Percentiles rank a stretch among this genome's conserved stretches.
These are phyloP conservation scores for Corymbia citriodora DNA, from an alignment of 441 rosid species.

Conservation along the genomic window DNA sequence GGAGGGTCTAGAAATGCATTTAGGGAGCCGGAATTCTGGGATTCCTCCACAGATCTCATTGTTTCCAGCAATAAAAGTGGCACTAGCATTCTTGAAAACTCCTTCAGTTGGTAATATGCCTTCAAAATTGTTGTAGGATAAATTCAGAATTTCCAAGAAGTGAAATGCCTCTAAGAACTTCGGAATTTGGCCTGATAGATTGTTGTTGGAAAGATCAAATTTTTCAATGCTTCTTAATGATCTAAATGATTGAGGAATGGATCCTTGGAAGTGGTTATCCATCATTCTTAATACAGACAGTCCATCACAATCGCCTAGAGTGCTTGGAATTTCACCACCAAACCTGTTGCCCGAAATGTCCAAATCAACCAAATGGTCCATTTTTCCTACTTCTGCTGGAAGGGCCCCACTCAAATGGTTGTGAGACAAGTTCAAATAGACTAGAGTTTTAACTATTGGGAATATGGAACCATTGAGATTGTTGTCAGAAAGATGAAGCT, in stretches of 20 bases:
- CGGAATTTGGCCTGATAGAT: background rate
- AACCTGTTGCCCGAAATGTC: background rate
- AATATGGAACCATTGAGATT: background rate
- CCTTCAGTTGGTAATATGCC: background rate
- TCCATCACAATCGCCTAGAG: background rate
- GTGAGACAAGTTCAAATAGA: background rate
- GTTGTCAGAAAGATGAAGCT: background rate
- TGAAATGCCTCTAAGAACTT: accelerated
- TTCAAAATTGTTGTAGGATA: background rate
- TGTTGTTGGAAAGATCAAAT: background rate
- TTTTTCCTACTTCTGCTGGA: accelerated
- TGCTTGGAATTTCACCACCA: background rate
- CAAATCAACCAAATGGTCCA: accelerated
- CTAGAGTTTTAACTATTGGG: accelerated
- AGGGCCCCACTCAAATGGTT: background rate
- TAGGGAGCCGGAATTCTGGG: background rate
- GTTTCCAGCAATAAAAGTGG: background rate
- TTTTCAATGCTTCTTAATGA: background rate
- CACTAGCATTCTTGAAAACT: background rate
- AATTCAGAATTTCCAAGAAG: background rate
- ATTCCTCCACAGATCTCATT: background rate
- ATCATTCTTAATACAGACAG: accelerated
- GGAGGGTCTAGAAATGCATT: conserved; percentile 4
- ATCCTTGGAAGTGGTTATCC: background rate
- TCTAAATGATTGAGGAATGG: background rate